These are phyloP conservation scores for Dorcoceras hygrometricum DNA, from an alignment of 257 asterid species.

Conservation along the genomic window DNA sequence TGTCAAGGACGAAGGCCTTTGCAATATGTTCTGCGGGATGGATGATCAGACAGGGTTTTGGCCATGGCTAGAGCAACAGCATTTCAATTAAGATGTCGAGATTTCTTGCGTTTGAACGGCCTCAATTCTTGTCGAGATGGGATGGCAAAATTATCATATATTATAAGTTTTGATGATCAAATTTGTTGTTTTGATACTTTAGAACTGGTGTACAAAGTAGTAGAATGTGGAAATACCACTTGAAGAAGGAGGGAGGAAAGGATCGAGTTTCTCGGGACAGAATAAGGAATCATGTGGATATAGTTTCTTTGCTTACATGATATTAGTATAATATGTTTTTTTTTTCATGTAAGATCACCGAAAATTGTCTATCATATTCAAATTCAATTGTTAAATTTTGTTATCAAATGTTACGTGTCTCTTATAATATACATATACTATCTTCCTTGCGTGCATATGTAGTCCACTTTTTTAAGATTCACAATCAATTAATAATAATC, in stretches of 20 bases:
- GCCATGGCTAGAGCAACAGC: constrained; percentile 94
- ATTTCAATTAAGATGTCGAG: constrained; percentile 45
- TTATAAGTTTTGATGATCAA: too few relatives aligned
- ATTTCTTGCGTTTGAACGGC: neutral
- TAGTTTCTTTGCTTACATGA: neutral
- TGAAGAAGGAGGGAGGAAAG: neutral
- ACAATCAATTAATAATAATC: too few relatives aligned
- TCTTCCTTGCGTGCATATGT: too few relatives aligned
- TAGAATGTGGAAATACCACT: neutral
- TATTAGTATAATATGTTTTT: neutral
- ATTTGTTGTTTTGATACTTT: neutral
- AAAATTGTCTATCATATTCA: neutral
- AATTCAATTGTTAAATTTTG: neutral
- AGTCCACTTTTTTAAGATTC: too few relatives aligned
- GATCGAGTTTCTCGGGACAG: neutral
- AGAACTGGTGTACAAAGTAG: neutral
- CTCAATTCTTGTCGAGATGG: neutral
- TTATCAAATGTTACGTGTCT: neutral
- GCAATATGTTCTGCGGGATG: constrained; percentile 77
- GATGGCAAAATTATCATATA: neutral
- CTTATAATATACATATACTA: too few relatives aligned
- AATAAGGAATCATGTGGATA: neutral
- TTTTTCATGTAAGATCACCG: neutral
- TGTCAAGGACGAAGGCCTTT: constrained; percentile 80
- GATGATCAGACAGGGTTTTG: constrained; percentile 92